phyloP scores from a whole-genome alignment of 768 basidiomycete genomes.

The Podaxis sp. region DNA sequence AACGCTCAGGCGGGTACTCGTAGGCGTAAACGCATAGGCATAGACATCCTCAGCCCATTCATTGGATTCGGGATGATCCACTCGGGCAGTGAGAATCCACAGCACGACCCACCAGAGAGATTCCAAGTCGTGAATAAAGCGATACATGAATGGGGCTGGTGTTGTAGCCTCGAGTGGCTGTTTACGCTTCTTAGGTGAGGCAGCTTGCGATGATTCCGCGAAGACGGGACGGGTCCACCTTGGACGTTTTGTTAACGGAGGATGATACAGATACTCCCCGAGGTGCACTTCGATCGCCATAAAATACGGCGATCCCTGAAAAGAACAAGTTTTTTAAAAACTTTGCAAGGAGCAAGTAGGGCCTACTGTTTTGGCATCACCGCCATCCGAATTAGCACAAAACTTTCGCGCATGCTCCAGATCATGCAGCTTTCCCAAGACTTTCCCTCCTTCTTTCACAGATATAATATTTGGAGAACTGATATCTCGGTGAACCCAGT shows the following conservation, averaged over 20 bases:
- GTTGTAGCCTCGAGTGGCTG: not conserved
- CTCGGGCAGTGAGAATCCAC: not conserved
- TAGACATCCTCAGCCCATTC: not conserved
- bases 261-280: not conserved
- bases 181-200: not conserved
- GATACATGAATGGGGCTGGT: not conserved
- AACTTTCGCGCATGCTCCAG: slow-evolving; percentile 9
- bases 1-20: not conserved
- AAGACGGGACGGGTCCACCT: not conserved
- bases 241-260: not conserved
- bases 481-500: slow-evolving; percentile 17
- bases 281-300: not conserved
- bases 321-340: not conserved
- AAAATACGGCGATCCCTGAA: not conserved
- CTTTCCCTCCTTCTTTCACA: not conserved
- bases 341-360: not conserved
- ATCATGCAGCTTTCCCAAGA: slow-evolving; percentile 8
- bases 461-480: slow-evolving; percentile 14
- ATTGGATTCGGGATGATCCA: not conserved
- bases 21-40: not conserved
- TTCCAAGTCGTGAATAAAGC: not conserved
- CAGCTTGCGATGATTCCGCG: not conserved
- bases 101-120: not conserved
- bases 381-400: not conserved
- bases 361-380: not conserved